These are phyloP conservation scores for Chloris gayana DNA, from an alignment of 176 grass and related monocot species.

Conservation along the genomic window DNA sequence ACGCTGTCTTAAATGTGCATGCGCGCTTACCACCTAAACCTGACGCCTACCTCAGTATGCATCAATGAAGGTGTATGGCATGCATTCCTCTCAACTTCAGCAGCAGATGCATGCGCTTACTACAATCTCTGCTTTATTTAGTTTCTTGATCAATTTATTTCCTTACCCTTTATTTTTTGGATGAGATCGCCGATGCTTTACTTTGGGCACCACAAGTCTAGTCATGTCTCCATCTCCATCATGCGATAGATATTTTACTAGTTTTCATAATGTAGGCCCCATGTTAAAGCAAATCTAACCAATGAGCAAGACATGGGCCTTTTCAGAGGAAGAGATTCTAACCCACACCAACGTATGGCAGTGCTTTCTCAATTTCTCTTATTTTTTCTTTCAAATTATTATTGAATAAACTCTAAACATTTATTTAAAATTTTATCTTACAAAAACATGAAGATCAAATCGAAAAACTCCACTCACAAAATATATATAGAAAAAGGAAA, in stretches of 20 bases:
- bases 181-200: slow-evolving; percentile 16
- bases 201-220: slow-evolving; percentile 12
- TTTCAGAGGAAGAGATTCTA: not conserved
- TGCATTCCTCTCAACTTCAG: slow-evolving; percentile 25
- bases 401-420: too few relatives aligned
- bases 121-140: not conserved
- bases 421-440: too few relatives aligned
- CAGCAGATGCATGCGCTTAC: slow-evolving; percentile 15
- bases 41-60: not conserved
- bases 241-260: slow-evolving; percentile 23
- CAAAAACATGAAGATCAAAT: too few relatives aligned
- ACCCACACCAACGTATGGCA: not conserved
- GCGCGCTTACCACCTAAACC: not conserved
- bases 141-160: not conserved
- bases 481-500: too few relatives aligned
- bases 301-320: not conserved
- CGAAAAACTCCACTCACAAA: too few relatives aligned
- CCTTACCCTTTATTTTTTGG: not conserved
- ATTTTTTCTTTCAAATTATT: not conserved
- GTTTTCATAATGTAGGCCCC: slow-evolving; percentile 17
- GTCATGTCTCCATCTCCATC: not conserved
- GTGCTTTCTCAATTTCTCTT: not conserved
- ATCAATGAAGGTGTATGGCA: not conserved
- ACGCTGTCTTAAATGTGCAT: not conserved
- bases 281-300: not conserved